Evolutionary conservation across 2,329 filamentous ascomycete species (phyloP), one percentile per base, ranked within the genome.

Genomic region (Fusarium devonianum): DNA sequence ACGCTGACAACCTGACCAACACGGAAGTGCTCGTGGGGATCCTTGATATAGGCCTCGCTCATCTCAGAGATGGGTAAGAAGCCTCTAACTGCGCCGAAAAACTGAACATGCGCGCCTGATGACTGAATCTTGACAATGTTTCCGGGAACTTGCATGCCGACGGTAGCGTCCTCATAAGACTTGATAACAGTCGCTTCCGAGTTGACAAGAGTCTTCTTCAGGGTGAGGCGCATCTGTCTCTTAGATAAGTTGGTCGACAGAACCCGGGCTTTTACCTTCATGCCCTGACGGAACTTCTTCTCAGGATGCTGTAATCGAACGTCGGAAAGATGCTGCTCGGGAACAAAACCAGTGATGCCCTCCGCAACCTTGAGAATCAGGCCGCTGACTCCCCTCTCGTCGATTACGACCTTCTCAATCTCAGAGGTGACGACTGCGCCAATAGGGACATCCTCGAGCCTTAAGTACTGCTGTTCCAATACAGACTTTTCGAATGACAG

Each of bases 41-140:
- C 89, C 60, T 88, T 84, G 65, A 99, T 97, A 67, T 88, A 97
- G 9, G 92, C 92, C 70, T 99, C 94, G 69, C 94, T 97, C 94
- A 99, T 99, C 73, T 99, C 93, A 1, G 90, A 90, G 1, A 96
- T 87, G 2, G 94, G 94, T 44, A 99, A 79, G 75, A 95, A 99
- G 7, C 89, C 95, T 58, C 85, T 84, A 14, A 99, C 78, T 7
- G 79, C 75, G 13, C 91, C 91, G 66, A 95, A 99, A 73, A 97
- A 99, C 68, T 96, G 91, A 42, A 99, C 88, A 13, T 93, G 84
- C 9, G 94, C 94, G 50, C 94, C 94, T 42, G 85, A 84, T 4
- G 82, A 74, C 47, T 91, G 78, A 9, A 99, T 78, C 57, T 89
- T 95, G 60, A 96, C 81, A 58, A 99, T 88, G 1, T 92, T 97